Conservation (phyloP, 805 yeast species). For the Tetrapisispora phaffii region DNA sequence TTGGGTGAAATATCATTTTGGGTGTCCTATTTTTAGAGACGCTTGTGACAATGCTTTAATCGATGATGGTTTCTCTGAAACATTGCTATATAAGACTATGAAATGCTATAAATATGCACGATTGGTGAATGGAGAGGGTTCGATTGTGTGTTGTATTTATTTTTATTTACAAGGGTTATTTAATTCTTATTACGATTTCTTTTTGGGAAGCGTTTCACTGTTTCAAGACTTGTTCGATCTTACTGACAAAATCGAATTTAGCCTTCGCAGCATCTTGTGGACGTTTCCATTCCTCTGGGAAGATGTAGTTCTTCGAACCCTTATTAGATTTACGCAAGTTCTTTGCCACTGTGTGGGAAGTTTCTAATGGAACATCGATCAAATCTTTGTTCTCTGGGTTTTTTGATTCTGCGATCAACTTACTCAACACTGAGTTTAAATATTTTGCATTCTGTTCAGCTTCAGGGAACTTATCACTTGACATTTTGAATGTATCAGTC, state of each 20-base stretch:
- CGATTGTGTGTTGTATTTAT: no score
- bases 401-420: constrained; percentile 55
- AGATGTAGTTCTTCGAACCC: constrained; percentile 29
- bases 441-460: constrained; percentile 80
- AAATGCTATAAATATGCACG: background rate
- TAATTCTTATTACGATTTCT: no score
- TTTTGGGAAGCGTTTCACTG: no score
- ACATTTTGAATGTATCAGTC: constrained; percentile 51
- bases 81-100: no score
- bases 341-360: constrained; percentile 51
- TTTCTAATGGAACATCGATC: constrained; percentile 73
- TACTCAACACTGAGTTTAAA: constrained; percentile 53
- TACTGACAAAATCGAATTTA: constrained; percentile 12
- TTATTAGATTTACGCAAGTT: constrained; percentile 33
- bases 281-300: constrained; percentile 75
- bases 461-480: constrained; percentile 56
- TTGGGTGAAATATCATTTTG: no score
- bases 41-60: no score
- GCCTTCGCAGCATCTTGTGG: constrained; percentile 60
- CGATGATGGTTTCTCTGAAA: no score
- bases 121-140: background rate
- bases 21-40: no score
- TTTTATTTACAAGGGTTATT: background rate
- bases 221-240: background rate
- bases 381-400: constrained; percentile 47